These are phyloP conservation scores for Colletotrichum sp. DNA, from an alignment of 2,329 filamentous ascomycete genomes.

Conservation along the genomic window DNA sequence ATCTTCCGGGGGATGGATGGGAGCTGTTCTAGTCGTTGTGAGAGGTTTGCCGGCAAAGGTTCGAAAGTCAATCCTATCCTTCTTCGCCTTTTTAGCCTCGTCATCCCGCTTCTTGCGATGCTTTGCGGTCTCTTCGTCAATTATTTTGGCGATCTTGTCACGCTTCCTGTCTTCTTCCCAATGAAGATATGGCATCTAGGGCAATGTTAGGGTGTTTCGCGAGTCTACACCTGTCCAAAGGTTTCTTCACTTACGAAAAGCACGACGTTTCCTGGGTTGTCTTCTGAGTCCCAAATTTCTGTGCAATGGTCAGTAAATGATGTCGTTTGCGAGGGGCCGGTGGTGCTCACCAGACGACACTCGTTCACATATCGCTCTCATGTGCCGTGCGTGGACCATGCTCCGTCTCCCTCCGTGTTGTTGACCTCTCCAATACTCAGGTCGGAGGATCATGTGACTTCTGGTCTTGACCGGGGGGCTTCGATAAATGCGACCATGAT, in stretches of 20 bases:
- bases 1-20: too few species aligned
- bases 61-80: not conserved
- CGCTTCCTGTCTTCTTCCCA: slow-evolving; percentile 43
- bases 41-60: not conserved
- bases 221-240: too few species aligned
- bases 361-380: slow-evolving; percentile 37
- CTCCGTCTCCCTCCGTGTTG: slow-evolving; percentile 28
- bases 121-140: slow-evolving; percentile 21
- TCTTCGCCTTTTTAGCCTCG: not conserved
- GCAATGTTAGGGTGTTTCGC: too few species aligned
- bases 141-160: slow-evolving; percentile 29
- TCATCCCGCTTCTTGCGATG: not conserved
- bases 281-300: slow-evolving; percentile 5
- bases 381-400: slow-evolving; percentile 37
- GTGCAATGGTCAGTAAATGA: not conserved
- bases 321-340: too few species aligned
- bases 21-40: too few species aligned
- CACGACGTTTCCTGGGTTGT: slow-evolving; percentile 29
- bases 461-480: slow-evolving; percentile 7
- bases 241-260: slow-evolving; percentile 29
- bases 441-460: slow-evolving; percentile 30
- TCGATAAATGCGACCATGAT: not conserved
- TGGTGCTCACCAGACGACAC: slow-evolving; percentile 30
- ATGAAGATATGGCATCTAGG: slow-evolving; percentile 45
- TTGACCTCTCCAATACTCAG: slow-evolving; percentile 39